phyloP scores from a whole-genome alignment of 257 asterid species.

The Paulownia fortunei region DNA sequence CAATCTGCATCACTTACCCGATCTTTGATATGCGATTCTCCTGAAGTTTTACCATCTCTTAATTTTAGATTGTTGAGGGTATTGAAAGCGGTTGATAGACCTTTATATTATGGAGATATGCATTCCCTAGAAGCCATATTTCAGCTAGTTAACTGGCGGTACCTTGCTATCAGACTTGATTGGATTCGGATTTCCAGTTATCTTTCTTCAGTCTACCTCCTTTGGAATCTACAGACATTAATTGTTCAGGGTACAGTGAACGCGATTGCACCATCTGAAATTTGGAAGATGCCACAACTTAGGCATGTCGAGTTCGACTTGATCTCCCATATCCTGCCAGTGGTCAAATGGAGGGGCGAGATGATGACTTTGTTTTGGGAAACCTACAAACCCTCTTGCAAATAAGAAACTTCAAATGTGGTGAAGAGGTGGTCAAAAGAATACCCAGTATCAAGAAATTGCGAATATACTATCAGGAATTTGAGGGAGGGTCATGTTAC shows the following conservation, averaged over 20 bases:
- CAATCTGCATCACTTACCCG: background rate
- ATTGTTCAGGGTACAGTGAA: background rate
- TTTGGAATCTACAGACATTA: conserved; percentile 27
- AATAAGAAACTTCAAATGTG: background rate
- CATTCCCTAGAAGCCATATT: background rate
- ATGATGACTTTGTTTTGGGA: background rate
- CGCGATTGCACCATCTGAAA: background rate
- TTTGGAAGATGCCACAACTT: conserved; percentile 32
- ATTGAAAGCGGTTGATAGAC: background rate
- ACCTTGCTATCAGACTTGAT: background rate
- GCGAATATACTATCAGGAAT: background rate
- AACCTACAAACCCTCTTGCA: background rate
- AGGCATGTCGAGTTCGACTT: conserved; percentile 15
- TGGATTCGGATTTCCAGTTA: background rate
- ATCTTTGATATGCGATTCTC: background rate
- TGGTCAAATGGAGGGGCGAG: too few relatives aligned
- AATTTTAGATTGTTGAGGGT: background rate
- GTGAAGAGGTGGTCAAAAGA: conserved; percentile 25
- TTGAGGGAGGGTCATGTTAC: background rate
- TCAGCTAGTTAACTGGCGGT: conserved; percentile 19
- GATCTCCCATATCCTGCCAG: conserved; percentile 22
- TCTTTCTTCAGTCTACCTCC: background rate
- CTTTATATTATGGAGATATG: background rate
- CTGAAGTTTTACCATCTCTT: background rate
- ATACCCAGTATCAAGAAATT: conserved; percentile 30